Evolutionary conservation across 2,329 filamentous ascomycete species (phyloP), one percentile per base, ranked within the genome.

Genomic region (Exserohilum turcica): DNA sequence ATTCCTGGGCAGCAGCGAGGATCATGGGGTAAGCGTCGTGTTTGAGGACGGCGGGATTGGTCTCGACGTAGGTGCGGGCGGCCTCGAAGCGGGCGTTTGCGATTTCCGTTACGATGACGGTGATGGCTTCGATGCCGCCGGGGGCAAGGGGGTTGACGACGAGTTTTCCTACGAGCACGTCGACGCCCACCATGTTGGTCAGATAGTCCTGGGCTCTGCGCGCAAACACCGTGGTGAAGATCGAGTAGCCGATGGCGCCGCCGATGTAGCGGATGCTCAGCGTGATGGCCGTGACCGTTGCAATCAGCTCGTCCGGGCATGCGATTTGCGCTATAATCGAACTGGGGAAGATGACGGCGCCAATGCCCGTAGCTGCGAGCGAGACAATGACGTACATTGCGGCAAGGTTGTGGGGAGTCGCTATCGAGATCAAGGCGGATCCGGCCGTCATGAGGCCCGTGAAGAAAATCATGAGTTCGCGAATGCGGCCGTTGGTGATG

Each of bases 301-400:
- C 87, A 57, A 90, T 89, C 5, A 89, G 78, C 48, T 89, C 86
- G 65, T 87, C 84, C 0, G 87, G 86, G 56, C 85, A 88, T 60
- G 89, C 85, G 61, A 89, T 88, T 8, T 85, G 86, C 6, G 84
- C 84, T 52, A 89, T 86, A 60, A 89, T 86, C 1, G 84, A 85
- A 1, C 84, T 82, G 0, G 86, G 87, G 5, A 90, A 83, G 13
- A 89, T 82, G 44, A 89, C 86, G 1, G 84, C 86, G 6, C 86
- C 87, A 4, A 89, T 84, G 6, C 87, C 87, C 2, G 89, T 70
- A 4, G 84, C 82, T 1, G 85, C 84, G 4, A 89, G 66, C 12
- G 83, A 74, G n/a, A 89, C 76, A 21, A 88, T 73, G 12, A 78
- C 80, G 75, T 82, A 87, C 13, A 86, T 72, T 15, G 76, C 72